Percentiles rank a stretch among this genome's conserved stretches.
Evolutionary conservation across 2,329 filamentous ascomycete genomes (phyloP).

Genomic region (Colletotrichum liriopes): DNA sequence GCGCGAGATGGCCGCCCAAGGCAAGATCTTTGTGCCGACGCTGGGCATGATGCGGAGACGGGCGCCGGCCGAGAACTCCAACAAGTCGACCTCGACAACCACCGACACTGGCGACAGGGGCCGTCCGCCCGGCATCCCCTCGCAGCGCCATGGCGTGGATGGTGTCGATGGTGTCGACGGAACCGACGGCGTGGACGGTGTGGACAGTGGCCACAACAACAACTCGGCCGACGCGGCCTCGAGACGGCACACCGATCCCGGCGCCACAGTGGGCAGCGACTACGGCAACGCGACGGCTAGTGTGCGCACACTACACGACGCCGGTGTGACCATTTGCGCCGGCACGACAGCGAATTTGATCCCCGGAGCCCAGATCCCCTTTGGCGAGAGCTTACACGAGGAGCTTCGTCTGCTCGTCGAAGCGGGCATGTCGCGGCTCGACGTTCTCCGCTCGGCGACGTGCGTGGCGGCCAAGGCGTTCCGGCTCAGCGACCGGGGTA

Average conservation of each 20-base stretch:
- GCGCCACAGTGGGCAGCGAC: slow-evolving; percentile 22
- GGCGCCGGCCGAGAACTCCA: not conserved
- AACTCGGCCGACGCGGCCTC: not conserved
- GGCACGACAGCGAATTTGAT: slow-evolving; percentile 51
- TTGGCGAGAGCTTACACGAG: slow-evolving; percentile 46
- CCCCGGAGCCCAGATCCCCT: slow-evolving; percentile 29
- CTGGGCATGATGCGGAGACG: slow-evolving; percentile 45
- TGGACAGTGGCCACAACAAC: not conserved
- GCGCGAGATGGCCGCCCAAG: slow-evolving; percentile 40
- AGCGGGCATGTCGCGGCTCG: slow-evolving; percentile 43
- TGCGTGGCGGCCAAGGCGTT: slow-evolving; percentile 44
- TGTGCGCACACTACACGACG: slow-evolving; percentile 47
- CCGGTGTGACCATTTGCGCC: slow-evolving; percentile 50
- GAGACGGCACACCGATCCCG: not conserved
- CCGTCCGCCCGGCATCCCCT: not conserved
- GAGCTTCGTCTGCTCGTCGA: slow-evolving; percentile 46
- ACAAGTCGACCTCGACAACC: not conserved
- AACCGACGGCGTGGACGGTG: not conserved
- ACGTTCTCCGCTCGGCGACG: slow-evolving; percentile 46
- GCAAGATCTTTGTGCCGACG: slow-evolving; percentile 49
- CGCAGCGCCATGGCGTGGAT: not conserved
- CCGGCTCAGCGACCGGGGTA: slow-evolving; percentile 47
- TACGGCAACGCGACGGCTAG: slow-evolving; percentile 47
- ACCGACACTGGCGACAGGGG: not conserved
- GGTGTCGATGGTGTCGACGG: not conserved